Evolutionary conservation across 208 protist genomes (phyloP).

Genomic region (Trypanosoma grayi): DNA sequence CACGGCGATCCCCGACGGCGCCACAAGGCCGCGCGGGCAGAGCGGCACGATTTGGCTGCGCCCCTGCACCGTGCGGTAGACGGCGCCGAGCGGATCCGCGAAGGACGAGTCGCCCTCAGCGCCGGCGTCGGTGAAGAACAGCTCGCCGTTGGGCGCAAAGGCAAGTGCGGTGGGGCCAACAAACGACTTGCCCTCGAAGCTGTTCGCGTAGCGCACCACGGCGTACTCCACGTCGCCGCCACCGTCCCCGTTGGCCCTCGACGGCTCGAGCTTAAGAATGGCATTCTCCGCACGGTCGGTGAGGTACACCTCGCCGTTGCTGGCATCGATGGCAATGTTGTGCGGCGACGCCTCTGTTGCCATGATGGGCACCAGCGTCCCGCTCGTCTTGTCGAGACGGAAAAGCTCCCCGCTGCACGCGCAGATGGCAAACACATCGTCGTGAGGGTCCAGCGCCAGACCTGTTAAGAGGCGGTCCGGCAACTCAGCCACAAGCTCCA

Average conservation of each 20-base stretch:
- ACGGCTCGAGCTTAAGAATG: slow-evolving; percentile 18
- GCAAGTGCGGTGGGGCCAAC: slow-evolving; percentile 43
- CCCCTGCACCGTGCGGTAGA: slow-evolving; percentile 63
- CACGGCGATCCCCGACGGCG: slow-evolving; percentile 50
- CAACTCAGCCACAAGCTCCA: slow-evolving; percentile 46
- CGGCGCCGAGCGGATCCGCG: slow-evolving; percentile 43
- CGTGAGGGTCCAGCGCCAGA: slow-evolving; percentile 29
- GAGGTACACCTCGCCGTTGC: slow-evolving; percentile 30
- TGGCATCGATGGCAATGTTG: slow-evolving; percentile 26
- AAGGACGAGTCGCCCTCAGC: slow-evolving; percentile 57
- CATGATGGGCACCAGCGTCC: slow-evolving; percentile 25
- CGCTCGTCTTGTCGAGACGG: slow-evolving; percentile 17
- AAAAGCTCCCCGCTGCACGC: slow-evolving; percentile 49
- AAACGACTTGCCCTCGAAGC: slow-evolving; percentile 44
- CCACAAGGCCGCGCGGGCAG: slow-evolving; percentile 42
- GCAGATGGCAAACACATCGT: slow-evolving; percentile 46
- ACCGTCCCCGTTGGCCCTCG: neutral
- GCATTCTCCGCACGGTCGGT: slow-evolving; percentile 31
- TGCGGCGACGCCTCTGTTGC: slow-evolving; percentile 26
- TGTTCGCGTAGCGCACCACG: slow-evolving; percentile 25
- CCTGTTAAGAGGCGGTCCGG: slow-evolving; percentile 36
- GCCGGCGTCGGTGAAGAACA: slow-evolving; percentile 77
- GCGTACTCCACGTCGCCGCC: neutral
- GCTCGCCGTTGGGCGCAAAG: slow-evolving; percentile 41
- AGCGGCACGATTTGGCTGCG: slow-evolving; percentile 50